A percentile compares a stretch with the other conserved stretches of the same genome.
Evolutionary conservation across 108 stramenopile species (phyloP).

Genomic region (Aurantiochytrium sp.): DNA sequence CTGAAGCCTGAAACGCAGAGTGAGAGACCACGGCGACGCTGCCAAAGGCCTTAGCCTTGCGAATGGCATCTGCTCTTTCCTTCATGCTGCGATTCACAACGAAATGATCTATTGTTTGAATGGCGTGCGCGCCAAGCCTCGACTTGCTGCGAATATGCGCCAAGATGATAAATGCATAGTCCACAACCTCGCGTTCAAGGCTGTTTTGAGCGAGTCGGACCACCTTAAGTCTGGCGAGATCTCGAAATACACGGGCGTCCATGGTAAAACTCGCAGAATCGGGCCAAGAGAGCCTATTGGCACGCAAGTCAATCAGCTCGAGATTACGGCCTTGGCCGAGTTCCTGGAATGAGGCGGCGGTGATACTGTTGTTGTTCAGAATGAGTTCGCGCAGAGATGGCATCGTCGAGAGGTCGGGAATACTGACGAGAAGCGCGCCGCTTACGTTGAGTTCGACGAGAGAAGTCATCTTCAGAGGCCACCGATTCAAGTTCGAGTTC

Average conservation of each 20-base stretch:
- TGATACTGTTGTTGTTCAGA: not conserved
- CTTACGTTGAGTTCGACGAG: not conserved
- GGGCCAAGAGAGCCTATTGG: not conserved
- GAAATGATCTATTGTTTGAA: not conserved
- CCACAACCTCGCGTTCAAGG: not conserved
- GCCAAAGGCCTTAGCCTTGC: no score
- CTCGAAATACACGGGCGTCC: not conserved
- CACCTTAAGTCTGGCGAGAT: not conserved
- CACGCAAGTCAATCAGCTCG: not conserved
- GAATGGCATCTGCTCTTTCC: not conserved
- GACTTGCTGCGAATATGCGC: not conserved
- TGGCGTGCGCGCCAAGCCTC: not conserved
- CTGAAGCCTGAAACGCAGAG: no score
- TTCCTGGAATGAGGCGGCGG: not conserved
- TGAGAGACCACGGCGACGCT: not conserved
- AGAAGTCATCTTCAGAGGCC: not conserved
- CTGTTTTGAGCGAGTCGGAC: not conserved
- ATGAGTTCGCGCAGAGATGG: not conserved
- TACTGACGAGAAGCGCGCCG: not conserved
- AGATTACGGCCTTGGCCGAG: not conserved
- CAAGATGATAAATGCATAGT: not conserved
- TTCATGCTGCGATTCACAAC: not conserved
- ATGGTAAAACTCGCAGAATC: not conserved
- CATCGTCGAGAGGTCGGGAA: not conserved
- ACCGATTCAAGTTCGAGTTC: not conserved